Conservation (phyloP, 2,329 filamentous ascomycete genomes). For the Trichoderma pleuroti region DNA sequence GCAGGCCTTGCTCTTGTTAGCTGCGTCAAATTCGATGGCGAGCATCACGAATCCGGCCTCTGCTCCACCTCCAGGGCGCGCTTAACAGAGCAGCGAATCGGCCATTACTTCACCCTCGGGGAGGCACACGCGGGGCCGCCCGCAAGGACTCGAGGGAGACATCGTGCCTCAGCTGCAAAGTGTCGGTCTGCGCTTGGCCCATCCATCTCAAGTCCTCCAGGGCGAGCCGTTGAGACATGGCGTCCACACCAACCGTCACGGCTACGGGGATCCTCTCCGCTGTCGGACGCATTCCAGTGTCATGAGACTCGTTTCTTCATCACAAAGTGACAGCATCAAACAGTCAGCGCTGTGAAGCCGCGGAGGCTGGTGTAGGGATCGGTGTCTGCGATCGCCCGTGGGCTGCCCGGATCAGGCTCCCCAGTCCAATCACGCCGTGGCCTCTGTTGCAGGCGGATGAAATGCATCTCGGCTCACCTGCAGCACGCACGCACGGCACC, state of each 20-base stretch:
- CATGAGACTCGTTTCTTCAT: neutral
- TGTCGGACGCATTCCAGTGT: conserved; percentile 18
- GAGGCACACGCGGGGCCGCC: conserved; percentile 6
- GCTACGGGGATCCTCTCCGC: conserved; percentile 3
- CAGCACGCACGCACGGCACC: conserved; percentile 2
- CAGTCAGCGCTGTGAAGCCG: neutral
- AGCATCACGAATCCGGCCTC: neutral
- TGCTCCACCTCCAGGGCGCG: conserved; percentile 7
- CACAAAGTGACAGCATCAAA: neutral
- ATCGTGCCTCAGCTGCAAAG: neutral
- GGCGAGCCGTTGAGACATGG: neutral
- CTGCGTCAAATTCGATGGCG: neutral
- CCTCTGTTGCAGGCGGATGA: conserved; percentile 9
- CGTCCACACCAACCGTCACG: conserved; percentile 1
- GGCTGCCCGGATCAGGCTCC: neutral
- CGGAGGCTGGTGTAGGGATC: neutral
- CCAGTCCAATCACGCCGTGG: conserved; percentile 4
- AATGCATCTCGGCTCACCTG: conserved; percentile 17
- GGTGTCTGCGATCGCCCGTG: neutral
- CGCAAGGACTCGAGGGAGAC: neutral
- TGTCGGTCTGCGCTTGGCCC: neutral
- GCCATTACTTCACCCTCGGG: neutral
- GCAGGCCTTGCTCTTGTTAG: neutral
- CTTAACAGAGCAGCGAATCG: conserved; percentile 7
- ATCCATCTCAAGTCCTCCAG: neutral